phyloP scores from a whole-genome alignment of 495 filamentous ascomycete genomes.

The Ramalina intermedia region DNA sequence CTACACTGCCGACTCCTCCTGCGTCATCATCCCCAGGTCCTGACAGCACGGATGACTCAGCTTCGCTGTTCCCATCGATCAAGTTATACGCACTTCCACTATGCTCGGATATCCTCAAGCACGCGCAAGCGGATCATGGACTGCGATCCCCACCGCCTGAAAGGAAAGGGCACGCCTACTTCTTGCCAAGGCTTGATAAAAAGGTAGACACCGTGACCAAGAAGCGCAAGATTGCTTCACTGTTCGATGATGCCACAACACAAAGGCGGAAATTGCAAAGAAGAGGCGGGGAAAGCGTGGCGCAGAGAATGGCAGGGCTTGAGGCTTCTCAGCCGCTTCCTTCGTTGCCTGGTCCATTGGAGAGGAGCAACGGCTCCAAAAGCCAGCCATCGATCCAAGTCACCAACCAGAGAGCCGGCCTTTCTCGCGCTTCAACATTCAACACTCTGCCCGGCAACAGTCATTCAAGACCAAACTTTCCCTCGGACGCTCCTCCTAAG shows the following conservation, averaged over 20 bases:
- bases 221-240: conserved; percentile 36
- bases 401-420: not conserved
- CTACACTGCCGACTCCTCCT: conserved; percentile 29
- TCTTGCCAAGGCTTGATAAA: not conserved
- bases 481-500: conserved; percentile 1
- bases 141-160: not conserved
- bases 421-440: conserved; percentile 7
- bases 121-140: not conserved
- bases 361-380: not conserved
- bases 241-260: conserved; percentile 47
- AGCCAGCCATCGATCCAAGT: not conserved
- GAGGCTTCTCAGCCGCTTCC: not conserved
- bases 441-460: not conserved
- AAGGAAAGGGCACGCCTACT: not conserved
- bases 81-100: conserved; percentile 24
- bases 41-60: conserved; percentile 1
- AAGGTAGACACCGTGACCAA: conserved; percentile 17
- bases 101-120: conserved; percentile 22
- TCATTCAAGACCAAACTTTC: not conserved
- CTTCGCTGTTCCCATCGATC: not conserved
- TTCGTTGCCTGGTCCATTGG: not conserved
- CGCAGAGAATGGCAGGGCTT: conserved; percentile 36
- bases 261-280: conserved; percentile 38
- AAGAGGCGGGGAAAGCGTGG: conserved; percentile 40
- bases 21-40: conserved; percentile 27